These are phyloP conservation scores for Hymenoscyphus repandus DNA, from an alignment of 2,329 filamentous ascomycete species.

Conservation along the genomic window DNA sequence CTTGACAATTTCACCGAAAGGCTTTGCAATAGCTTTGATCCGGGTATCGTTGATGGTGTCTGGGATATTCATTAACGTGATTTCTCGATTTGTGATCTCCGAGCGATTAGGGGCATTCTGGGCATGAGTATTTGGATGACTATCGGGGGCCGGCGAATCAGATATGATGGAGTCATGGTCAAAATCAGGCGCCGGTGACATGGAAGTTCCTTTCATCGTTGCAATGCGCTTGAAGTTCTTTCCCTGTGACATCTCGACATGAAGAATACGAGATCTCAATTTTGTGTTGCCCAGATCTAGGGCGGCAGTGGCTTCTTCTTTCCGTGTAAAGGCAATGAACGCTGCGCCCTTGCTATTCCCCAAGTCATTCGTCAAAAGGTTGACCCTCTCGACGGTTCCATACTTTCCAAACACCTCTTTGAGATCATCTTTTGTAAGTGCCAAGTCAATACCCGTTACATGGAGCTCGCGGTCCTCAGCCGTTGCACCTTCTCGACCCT, in stretches of 20 bases:
- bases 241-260: constrained; percentile 56
- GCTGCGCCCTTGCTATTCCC: constrained; percentile 72
- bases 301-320: constrained; percentile 64
- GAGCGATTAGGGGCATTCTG: constrained; percentile 36
- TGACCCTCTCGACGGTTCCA: constrained; percentile 67
- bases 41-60: constrained; percentile 90
- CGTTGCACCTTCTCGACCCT: constrained; percentile 71
- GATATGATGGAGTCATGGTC: constrained; percentile 31
- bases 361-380: constrained; percentile 61
- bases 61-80: constrained; percentile 79
- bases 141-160: constrained; percentile 25
- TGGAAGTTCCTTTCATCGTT: constrained; percentile 37
- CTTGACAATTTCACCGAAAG: constrained; percentile 66
- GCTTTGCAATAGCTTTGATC: constrained; percentile 66
- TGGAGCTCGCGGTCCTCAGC: constrained; percentile 87
- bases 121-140: constrained; percentile 17
- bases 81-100: constrained; percentile 60
- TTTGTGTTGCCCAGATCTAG: constrained; percentile 66
- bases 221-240: constrained; percentile 52
- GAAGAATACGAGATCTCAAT: constrained; percentile 61
- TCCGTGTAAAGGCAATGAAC: constrained; percentile 71
- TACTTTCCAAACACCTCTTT: constrained; percentile 67
- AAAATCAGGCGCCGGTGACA: constrained; percentile 29
- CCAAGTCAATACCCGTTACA: constrained; percentile 62
- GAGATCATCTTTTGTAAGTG: constrained; percentile 62